Percentiles rank a stretch among this genome's conserved stretches.
Evolutionary conservation across 805 yeast genomes (phyloP).

Genomic region (Ogataea dorogensis): DNA sequence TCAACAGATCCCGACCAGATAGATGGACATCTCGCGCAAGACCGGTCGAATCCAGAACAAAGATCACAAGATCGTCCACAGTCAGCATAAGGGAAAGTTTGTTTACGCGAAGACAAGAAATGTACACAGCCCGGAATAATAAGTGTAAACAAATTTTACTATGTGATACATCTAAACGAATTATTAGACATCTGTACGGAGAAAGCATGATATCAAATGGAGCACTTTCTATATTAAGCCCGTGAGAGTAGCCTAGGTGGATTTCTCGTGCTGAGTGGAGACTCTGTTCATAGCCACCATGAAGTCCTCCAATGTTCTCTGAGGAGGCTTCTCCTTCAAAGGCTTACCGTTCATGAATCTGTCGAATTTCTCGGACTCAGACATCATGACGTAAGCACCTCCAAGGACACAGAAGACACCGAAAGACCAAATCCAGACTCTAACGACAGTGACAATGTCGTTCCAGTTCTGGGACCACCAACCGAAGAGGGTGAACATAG

Average conservation of each 20-base stretch:
- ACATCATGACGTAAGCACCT: conserved; percentile 94
- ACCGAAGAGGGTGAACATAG: conserved; percentile 90
- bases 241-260: conserved; percentile 42
- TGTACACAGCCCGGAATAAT: no score
- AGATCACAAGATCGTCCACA: no score
- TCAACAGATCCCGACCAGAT: no score
- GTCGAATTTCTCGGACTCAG: conserved; percentile 76
- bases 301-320: conserved; percentile 80
- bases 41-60: no score
- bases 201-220: conserved; percentile 13
- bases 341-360: conserved; percentile 82
- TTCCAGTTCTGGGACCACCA: conserved; percentile 99
- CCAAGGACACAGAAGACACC: conserved; percentile 96
- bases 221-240: conserved; percentile 17
- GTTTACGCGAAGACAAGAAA: no score
- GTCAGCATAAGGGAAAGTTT: no score
- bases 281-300: conserved; percentile 85
- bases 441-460: conserved; percentile 90
- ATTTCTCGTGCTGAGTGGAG: conserved; percentile 85
- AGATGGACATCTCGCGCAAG: no score
- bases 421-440: conserved; percentile 94
- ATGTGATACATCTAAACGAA: conserved; percentile 16
- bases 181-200: conserved; percentile 18
- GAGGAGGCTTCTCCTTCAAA: conserved; percentile 51
- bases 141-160: no score